Evolutionary conservation across 192 early-diverging fungal species (phyloP), one percentile per base, ranked within the genome.

Genomic region (Pecoramyces ruminantium): DNA sequence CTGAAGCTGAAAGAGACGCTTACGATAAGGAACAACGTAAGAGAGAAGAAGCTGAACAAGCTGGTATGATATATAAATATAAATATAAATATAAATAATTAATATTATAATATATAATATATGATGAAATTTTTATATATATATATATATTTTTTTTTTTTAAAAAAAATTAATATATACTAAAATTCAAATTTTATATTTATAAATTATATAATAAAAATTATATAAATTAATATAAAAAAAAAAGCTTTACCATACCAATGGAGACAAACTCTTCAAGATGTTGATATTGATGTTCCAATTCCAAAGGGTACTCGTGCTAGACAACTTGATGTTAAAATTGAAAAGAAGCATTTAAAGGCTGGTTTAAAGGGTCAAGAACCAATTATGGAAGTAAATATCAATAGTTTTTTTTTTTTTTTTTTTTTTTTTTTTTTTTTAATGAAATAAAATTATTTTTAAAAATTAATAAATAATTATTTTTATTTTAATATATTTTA

Each of bases 231-330:
- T 77, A 21, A n/a, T n/a, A n/a, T n/a, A n/a, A n/a, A n/a, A n/a
- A n/a, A n/a, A n/a, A n/a, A 82, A 86, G 92, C 87, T 9, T 86
- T 93, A 13, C 93, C 93, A 16, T 94, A 94, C 84, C 85, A 84
- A 30, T 96, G 94, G 94, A 90, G 86, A 67, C 95, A 96, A 84
- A 94, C 93, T 8, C 86, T 96, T 80, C 86, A 87, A 77, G 95
- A 96, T 30, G 92, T 96, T n/a, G 93, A 93, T 81, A 39, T 96
- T 14, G 87, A 88, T 0, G 84, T 95, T 29, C 85, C 90, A 17
- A 87, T 96, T 17, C 92, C 93, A 30, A 88, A 89, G 29, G 94
- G 94, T 29, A 95, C 93, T 29, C 85, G 89, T 9, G 89, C 86
- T 4, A 86, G 87, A 39, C 92, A 95, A 78, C 83, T 96, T 18